Percentiles rank a stretch among this genome's conserved stretches.
Evolutionary conservation across 371 early-diverging fungal genomes (phyloP).

Genomic region (Rhizopus arrhizus): DNA sequence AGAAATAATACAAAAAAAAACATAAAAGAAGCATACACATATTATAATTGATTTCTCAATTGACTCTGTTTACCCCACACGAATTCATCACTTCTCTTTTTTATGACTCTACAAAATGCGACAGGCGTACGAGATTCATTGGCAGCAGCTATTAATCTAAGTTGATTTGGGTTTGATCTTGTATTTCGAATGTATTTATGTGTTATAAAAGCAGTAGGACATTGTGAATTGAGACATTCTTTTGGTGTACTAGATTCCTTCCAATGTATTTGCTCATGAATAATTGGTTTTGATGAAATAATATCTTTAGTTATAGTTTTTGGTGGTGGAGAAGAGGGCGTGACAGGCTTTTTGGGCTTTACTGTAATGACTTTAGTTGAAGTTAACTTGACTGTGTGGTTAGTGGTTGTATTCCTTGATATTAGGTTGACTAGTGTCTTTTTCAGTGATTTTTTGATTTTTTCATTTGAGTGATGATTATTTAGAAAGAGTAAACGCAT

Average conservation of each 20-base stretch:
- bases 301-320: background rate
- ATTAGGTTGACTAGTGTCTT: background rate
- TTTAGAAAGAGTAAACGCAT: constrained; percentile 1
- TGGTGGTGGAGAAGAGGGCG: background rate
- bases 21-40: constrained; percentile 11
- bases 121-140: constrained; percentile 4
- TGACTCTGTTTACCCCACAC: constrained; percentile 17
- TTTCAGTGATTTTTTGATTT: constrained; percentile 6
- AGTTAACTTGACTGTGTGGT: constrained; percentile 21
- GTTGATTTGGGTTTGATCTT: constrained; percentile 23
- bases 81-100: constrained; percentile 20
- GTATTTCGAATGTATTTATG: constrained; percentile 26
- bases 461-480: constrained; percentile 13
- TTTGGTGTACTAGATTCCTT: constrained; percentile 6
- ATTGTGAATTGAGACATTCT: background rate
- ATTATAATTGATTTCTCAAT: constrained; percentile 1
- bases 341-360: background rate
- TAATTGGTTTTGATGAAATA: background rate
- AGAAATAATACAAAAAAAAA: constrained; percentile 18
- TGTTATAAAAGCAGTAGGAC: constrained; percentile 10
- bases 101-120: background rate
- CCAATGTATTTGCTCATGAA: constrained; percentile 13
- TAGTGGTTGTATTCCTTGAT: constrained; percentile 13
- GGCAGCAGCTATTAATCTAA: constrained; percentile 14
- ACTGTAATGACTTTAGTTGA: constrained; percentile 10